Conservation (phyloP, 2,329 filamentous ascomycete genomes). For the Huntiella omanensis region DNA sequence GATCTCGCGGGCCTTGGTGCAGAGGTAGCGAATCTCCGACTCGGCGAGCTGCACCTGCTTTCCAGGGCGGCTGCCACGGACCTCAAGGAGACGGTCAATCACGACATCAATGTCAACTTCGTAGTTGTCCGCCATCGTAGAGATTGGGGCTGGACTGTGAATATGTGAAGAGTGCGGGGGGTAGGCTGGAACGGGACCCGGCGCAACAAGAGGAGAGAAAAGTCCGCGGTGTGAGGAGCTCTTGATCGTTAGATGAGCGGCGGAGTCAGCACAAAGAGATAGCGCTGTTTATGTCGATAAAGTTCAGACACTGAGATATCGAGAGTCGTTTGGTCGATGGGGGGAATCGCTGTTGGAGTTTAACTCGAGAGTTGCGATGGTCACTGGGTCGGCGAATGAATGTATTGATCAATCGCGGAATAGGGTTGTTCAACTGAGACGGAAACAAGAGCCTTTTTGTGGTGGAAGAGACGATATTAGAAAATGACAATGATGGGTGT, state of each 20-base stretch:
- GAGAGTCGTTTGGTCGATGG: background rate
- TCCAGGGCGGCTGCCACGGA: conserved; percentile 89
- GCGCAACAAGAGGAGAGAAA: background rate
- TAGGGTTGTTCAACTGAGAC: background rate
- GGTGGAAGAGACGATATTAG: background rate
- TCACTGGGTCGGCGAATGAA: background rate
- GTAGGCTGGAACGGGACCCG: background rate
- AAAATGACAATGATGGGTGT: background rate
- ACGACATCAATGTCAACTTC: conserved; percentile 98
- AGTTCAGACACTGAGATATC: background rate
- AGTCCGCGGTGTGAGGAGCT: no score
- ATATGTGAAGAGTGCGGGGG: background rate
- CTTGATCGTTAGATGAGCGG: no score
- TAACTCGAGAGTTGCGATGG: no score
- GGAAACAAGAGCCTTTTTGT: background rate
- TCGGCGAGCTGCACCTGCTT: conserved; percentile 97
- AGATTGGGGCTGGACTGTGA: background rate
- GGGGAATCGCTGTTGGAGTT: background rate
- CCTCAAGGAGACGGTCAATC: conserved; percentile 95
- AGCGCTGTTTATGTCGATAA: no score
- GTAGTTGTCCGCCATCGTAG: conserved; percentile 43
- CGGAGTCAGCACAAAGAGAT: no score
- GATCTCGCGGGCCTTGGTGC: conserved; percentile 96
- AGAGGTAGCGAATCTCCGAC: conserved; percentile 88
- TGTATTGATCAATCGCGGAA: background rate